Conservation (phyloP, 2,329 filamentous ascomycete genomes). For the Alternaria sp. region DNA sequence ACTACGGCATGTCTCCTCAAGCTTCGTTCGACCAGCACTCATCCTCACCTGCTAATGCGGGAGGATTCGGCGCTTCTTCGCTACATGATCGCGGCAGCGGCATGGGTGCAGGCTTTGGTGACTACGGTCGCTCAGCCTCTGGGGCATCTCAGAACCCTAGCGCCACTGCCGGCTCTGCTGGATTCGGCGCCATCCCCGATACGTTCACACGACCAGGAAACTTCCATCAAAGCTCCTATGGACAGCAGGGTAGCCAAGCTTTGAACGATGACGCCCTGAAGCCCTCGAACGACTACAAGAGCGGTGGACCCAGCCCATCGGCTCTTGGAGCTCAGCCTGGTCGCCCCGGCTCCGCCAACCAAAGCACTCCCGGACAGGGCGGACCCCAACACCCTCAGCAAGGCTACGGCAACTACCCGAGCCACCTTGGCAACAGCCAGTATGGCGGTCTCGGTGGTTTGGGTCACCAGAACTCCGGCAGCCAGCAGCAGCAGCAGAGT, state of each 20-base stretch:
- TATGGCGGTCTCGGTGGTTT: slow-evolving; percentile 64
- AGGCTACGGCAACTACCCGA: slow-evolving; percentile 65
- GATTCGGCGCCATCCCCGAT: slow-evolving; percentile 64
- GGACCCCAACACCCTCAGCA: slow-evolving; percentile 65
- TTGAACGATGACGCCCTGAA: slow-evolving; percentile 64
- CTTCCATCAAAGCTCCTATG: slow-evolving; percentile 60
- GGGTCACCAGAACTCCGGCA: slow-evolving; percentile 58
- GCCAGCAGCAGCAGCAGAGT: slow-evolving; percentile 55
- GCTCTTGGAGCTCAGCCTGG: slow-evolving; percentile 66
- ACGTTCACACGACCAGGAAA: slow-evolving; percentile 67
- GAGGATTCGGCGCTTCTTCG: slow-evolving; percentile 59
- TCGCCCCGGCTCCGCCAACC: slow-evolving; percentile 69
- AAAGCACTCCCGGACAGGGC: slow-evolving; percentile 63
- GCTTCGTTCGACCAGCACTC: slow-evolving; percentile 69
- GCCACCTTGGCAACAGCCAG: slow-evolving; percentile 58
- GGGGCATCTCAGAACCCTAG: slow-evolving; percentile 64
- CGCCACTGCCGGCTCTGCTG: slow-evolving; percentile 58
- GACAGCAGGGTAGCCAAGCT: slow-evolving; percentile 57
- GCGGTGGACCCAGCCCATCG: slow-evolving; percentile 66
- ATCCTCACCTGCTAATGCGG: slow-evolving; percentile 68
- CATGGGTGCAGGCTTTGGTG: slow-evolving; percentile 62
- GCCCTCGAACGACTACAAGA: slow-evolving; percentile 65
- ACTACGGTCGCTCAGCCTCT: slow-evolving; percentile 68
- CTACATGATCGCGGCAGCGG: slow-evolving; percentile 59
- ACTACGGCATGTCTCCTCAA: slow-evolving; percentile 65